Base-by-base conservation (phyloP, 768 basidiomycete genomes). In the Xanthoconium stramineum region DNA sequence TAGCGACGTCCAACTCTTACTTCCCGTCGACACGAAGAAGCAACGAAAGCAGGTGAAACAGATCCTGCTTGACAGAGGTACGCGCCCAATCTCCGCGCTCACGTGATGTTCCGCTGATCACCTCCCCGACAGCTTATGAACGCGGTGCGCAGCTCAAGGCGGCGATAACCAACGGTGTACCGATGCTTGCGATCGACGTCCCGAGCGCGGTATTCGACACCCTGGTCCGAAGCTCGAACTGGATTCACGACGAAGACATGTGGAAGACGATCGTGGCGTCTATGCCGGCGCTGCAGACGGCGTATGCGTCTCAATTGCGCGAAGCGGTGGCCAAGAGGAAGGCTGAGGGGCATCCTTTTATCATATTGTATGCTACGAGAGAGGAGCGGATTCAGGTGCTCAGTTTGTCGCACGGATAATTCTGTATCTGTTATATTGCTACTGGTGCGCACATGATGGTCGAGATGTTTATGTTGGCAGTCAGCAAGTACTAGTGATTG, bases 221-320 rank as follows among this genome's bases (percentile, higher is more conserved):
- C 2, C 80, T 93, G 76, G 76, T 78, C 30, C 79, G 75, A 64
- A 82, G 69, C 36, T 65, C 82, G 5, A 67, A 73, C 15, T 92
- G 91, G 91, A 70, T 91, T 28, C 78, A 78, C 6, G 88, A 90
- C 57, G 91, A 93, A 43, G 88, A 91, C 38, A 75, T 77, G 0
- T 90, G 91, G 88, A 86, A 84, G 69, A 56, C 74, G 3, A 76
- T 91, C 38, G 65, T 77, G 8, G 73, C 77, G 0, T 68, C 70
- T 10, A 86, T 90, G 68, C 83, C 85, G 1, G 71, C 78, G 29
- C 76, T 81, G 44, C 80, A 82, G 50, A 74, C 80, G 8, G 77
- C 79, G 3, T 91, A 91, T 65, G 88, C 85, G 1, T 67, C 78
- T 24, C 85, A 87, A 53, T 72, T 93, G 19, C 80, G 88, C 20